A percentile compares a stretch with the other conserved stretches of the same genome.
These are phyloP conservation scores for Schizophyllum amplum DNA, from an alignment of 1,284 basidiomycete species.

Conservation along the genomic window DNA sequence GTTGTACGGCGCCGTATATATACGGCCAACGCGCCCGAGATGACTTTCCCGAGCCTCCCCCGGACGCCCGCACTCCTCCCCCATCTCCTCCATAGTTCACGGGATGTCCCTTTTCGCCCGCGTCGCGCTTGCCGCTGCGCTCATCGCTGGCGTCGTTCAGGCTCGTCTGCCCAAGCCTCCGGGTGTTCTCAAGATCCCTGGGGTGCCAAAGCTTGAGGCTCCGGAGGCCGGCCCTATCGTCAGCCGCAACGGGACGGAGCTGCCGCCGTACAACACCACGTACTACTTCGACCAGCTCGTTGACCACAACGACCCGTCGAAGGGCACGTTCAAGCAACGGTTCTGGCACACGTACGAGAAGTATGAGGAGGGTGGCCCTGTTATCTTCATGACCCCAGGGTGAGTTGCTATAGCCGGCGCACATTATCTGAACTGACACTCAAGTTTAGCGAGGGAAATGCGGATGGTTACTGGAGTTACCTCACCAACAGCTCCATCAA, in stretches of 20 bases:
- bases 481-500: slow-evolving; percentile 58
- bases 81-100: background rate
- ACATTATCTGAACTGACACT: background rate
- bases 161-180: background rate
- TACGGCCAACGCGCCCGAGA: background rate
- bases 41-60: background rate
- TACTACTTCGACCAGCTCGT: slow-evolving; percentile 66
- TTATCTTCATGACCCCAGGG: slow-evolving; percentile 49
- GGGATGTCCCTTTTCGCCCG: background rate
- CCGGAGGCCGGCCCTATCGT: slow-evolving; percentile 22
- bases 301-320: slow-evolving; percentile 56
- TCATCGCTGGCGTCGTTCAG: background rate
- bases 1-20: background rate
- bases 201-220: background rate
- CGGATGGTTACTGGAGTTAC: slow-evolving; percentile 41
- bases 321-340: slow-evolving; percentile 66
- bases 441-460: background rate
- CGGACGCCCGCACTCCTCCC: too few species aligned
- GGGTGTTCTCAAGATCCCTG: background rate
- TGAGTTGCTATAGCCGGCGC: slow-evolving; percentile 26
- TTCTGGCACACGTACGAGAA: slow-evolving; percentile 60
- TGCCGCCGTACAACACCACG: slow-evolving; percentile 40
- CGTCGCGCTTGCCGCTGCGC: background rate
- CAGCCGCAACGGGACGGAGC: slow-evolving; percentile 33
- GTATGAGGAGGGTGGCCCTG: slow-evolving; percentile 59